phyloP scores from a whole-genome alignment of 495 filamentous ascomycete genomes.

The Trichoderma virens region DNA sequence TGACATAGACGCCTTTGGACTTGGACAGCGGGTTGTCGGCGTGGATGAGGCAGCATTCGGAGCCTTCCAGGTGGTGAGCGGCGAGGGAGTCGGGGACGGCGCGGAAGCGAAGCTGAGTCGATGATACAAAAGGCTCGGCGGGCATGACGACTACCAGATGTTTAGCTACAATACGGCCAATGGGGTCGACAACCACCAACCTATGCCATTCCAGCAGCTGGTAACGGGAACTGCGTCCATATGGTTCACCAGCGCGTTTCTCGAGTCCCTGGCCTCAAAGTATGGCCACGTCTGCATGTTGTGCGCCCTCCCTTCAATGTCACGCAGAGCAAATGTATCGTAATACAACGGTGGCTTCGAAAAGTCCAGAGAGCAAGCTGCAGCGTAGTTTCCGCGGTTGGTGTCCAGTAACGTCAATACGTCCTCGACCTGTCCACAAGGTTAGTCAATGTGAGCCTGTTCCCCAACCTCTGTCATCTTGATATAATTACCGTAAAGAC shows the following conservation, averaged over 20 bases:
- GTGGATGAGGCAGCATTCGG: constrained; percentile 80
- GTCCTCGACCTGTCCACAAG: constrained; percentile 47
- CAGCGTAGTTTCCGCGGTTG: constrained; percentile 63
- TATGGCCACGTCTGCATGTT: constrained; percentile 68
- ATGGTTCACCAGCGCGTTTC: constrained; percentile 46
- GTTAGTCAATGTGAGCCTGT: constrained; percentile 9
- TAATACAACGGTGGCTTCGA: constrained; percentile 60
- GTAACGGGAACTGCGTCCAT: constrained; percentile 53
- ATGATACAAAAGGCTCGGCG: constrained; percentile 50
- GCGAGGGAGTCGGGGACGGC: constrained; percentile 65
- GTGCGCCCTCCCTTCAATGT: constrained; percentile 53
- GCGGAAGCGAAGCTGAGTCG: constrained; percentile 52
- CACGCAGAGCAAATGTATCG: constrained; percentile 80
- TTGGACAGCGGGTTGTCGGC: constrained; percentile 55
- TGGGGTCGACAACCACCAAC: constrained; percentile 23
- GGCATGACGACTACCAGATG: constrained; percentile 42
- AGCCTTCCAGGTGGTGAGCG: constrained; percentile 60
- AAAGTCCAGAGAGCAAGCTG: constrained; percentile 78
- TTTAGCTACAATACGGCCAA: neutral
- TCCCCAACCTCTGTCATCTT: neutral
- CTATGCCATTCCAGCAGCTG: constrained; percentile 83
- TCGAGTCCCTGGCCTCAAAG: constrained; percentile 56
- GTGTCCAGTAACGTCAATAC: constrained; percentile 64
- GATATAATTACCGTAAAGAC: constrained; percentile 50
- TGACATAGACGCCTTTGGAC: constrained; percentile 61